Evolutionary conservation across 805 yeast species (phyloP), one percentile per base, ranked within the genome.

Genomic region (Ogataea siamensis): DNA sequence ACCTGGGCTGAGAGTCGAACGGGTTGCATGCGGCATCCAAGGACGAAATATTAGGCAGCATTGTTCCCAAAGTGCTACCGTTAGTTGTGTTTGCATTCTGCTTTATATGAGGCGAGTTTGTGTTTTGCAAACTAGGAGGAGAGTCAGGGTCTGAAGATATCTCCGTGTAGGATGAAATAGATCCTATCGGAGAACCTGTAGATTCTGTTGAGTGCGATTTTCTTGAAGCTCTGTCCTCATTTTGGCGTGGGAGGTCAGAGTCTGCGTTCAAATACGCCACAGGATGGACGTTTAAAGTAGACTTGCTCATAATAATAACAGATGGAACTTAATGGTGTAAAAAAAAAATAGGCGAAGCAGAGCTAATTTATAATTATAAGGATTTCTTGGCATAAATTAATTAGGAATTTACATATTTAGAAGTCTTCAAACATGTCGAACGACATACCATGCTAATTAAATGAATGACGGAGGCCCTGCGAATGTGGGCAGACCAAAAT

Each of bases 221-320:
- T 18, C n/a, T 32, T 16, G 39, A 18, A 24, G 11, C 24, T 17
- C 24, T 36, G 33, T 32, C 31, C 32, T 20, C 27, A 26, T 19
- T 21, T 7, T 30, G 25, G 28, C 33, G 22, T 14, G 24, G 18
- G 12, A 20, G 21, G 15, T 35, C 36, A 25, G 49, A 31, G 24
- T 54, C 55, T 5, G 61, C 58, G 36, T 56, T 53, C 37, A 55
- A 37, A 29, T 55, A 57, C 12, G 59, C 47, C 13, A 58, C 55
- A 2, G 62, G 63, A 32, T 57, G 60, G 22, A 58, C 46, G 31
- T 57, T 54, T 26, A 49, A 41, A 10, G 42, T 26, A 4, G 31
- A 25, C 36, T 42, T 34, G 33, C 36, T 35, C 38, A 39, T 34
- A 16, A 12, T 9, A 7, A 23, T 11, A 23, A 19, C 8, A 19